Evolutionary conservation across 2,329 filamentous ascomycete genomes (phyloP), one percentile per base, ranked within the genome.

Genomic region (Talaromyces sp.): DNA sequence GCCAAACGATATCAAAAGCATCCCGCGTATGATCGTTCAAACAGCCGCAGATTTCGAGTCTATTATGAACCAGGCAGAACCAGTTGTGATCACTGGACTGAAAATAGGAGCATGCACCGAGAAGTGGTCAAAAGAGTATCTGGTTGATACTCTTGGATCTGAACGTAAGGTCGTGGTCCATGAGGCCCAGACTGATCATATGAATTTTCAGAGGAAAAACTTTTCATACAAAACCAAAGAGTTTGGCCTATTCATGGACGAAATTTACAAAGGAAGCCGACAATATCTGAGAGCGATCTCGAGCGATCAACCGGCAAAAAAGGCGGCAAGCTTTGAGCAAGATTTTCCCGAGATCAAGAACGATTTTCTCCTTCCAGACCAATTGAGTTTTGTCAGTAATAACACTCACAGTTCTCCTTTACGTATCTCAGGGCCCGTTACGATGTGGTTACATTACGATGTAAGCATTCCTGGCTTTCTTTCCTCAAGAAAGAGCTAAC

Each of bases 371-470:
- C 76, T 96, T 1, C 91, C 92, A 1, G 70, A 80, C 1, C 81
- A 87, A 67, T 79, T 96, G 10, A 75, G 76, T 0, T 79, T 84
- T 39, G 87, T 91, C 3, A 73, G 73, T 5, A 79, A 88, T n/a
- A 87, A 87, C 67, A 77, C 86, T 3, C 92, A 96, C 73, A 94
- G 90, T 74, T 93, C 91, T 2, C 89, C 93, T 0, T 78, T 96
- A 27, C 85, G 92, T 22, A 88, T 96, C 66, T 94, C 90, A 3
- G 91, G 91, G 0, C 86, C 86, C 1, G 90, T 94, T 11, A 90
- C 88, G 47, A 91, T 97, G 86, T 97, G 93, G 93, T 82, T 96
- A 37, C 92, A 96, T 77, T 96, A 95, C 79, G 91, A 96, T 78
- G 88, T 90, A 67, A 72, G 74, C 69, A 17, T 15, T 59, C 19